Evolutionary conservation across 1,139 yeast species (phyloP).

Genomic region (Kurtzmaniella quercitrusa): DNA sequence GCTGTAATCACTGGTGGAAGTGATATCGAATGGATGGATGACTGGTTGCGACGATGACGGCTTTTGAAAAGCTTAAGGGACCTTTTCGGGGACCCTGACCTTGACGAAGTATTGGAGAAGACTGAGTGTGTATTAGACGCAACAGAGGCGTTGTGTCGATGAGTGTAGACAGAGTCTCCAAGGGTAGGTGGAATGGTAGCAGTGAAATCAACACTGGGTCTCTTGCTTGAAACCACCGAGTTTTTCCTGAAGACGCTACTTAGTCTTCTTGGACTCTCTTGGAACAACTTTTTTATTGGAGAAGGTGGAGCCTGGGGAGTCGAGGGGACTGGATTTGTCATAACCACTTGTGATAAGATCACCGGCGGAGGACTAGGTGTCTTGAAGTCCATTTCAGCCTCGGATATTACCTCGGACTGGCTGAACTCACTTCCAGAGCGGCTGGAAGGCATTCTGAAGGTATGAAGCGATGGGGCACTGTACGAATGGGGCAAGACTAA

Average conservation of each 20-base stretch:
- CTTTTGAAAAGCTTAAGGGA: conserved; percentile 22
- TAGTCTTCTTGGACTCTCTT: conserved; percentile 33
- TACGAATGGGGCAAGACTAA: conserved; percentile 24
- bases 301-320: conserved; percentile 15
- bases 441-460: conserved; percentile 20
- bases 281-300: conserved; percentile 31
- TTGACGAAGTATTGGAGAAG: conserved; percentile 24
- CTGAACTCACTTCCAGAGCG: background rate
- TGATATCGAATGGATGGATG: conserved; percentile 11
- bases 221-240: conserved; percentile 12
- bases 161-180: conserved; percentile 8
- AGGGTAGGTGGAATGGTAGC: background rate
- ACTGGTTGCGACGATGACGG: conserved; percentile 12
- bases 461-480: conserved; percentile 42
- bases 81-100: conserved; percentile 28
- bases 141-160: conserved; percentile 26
- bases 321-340: conserved; percentile 9
- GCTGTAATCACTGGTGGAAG: background rate
- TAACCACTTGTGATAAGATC: background rate
- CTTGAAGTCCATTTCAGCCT: background rate
- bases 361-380: background rate
- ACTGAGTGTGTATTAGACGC: conserved; percentile 20
- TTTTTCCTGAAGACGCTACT: conserved; percentile 21
- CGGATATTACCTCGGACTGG: background rate
- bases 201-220: conserved; percentile 15